Conservation (phyloP, 2,329 filamentous ascomycete species). For the Ascochyta clinopodiicola region DNA sequence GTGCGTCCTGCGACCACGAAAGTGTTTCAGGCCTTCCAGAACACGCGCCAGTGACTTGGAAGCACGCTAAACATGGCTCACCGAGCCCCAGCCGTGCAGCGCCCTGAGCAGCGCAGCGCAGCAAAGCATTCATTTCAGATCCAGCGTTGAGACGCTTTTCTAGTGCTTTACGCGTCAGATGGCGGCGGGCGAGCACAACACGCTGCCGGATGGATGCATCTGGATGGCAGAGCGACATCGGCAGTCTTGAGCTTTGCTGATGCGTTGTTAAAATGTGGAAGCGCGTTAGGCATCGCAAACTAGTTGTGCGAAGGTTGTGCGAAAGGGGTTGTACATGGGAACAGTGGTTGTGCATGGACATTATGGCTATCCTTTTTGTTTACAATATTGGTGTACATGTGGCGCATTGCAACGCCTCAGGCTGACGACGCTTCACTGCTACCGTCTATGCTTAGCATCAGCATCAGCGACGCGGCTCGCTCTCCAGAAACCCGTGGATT, state of each 20-base stretch:
- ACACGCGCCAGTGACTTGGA: not conserved
- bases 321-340: not conserved
- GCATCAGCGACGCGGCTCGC: constrained; percentile 12
- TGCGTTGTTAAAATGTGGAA: not conserved
- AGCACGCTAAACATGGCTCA: not conserved
- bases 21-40: constrained; percentile 8
- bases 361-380: not conserved
- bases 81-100: not conserved
- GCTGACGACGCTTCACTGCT: not conserved
- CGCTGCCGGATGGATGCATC: not conserved
- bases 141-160: constrained; percentile 5
- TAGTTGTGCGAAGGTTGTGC: constrained; percentile 7
- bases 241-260: not conserved
- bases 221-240: not conserved
- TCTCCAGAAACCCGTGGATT: constrained; percentile 22
- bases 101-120: not conserved
- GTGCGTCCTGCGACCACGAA: not conserved
- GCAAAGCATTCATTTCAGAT: not conserved
- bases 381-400: constrained; percentile 1
- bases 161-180: constrained; percentile 10
- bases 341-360: constrained; percentile 1
- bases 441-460: not conserved
- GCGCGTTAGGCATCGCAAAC: constrained; percentile 1
- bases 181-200: not conserved
- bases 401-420: constrained; percentile 5